These are phyloP conservation scores for Phytophthora boehmeriae DNA, from an alignment of 352 stramenopile genomes.

Conservation along the genomic window DNA sequence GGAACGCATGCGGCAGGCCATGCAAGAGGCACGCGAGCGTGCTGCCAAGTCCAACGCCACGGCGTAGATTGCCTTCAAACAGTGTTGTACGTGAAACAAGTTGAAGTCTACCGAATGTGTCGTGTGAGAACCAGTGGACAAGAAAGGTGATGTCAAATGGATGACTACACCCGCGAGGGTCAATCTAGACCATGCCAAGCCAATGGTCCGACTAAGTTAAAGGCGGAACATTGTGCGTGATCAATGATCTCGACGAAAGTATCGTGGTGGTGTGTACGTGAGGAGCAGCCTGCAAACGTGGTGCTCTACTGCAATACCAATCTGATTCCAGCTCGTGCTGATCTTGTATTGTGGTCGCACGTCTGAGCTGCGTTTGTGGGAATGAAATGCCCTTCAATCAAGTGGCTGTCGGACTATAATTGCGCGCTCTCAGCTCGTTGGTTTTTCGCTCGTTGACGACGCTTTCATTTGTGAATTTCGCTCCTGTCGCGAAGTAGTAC, in stretches of 20 bases:
- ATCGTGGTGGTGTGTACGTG: too few species aligned
- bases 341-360: conserved; percentile 2
- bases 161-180: too few species aligned
- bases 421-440: neutral
- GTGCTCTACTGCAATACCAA: neutral
- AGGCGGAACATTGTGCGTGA: too few species aligned
- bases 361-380: conserved; percentile 16
- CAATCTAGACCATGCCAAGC: too few species aligned
- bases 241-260: too few species aligned
- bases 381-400: conserved; percentile 12
- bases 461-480: conserved; percentile 27
- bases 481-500: neutral
- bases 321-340: neutral
- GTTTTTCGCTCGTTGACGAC: neutral
- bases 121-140: neutral
- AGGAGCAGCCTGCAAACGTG: too few species aligned
- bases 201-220: neutral
- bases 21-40: conserved; percentile 49
- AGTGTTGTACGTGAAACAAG: neutral
- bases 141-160: too few species aligned
- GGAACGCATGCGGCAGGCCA: conserved; percentile 65
- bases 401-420: neutral
- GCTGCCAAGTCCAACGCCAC: conserved; percentile 35
- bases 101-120: conserved; percentile 10
- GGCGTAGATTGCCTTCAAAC: conserved; percentile 18